Conservation (phyloP, 1,139 yeast genomes). For the Sugiyamaella neomexicana region DNA sequence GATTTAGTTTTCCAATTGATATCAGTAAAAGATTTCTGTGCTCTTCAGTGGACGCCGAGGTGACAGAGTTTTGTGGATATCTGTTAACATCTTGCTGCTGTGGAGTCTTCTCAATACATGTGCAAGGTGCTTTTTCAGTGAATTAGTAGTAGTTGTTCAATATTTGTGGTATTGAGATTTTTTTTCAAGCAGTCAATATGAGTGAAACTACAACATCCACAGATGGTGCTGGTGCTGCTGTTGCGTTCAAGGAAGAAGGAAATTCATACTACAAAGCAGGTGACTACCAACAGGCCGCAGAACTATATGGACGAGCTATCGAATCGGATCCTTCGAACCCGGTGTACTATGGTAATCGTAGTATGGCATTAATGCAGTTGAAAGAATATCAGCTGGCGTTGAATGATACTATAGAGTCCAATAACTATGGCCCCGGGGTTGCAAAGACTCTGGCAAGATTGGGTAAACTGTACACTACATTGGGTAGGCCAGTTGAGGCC, state of each 20-base stretch:
- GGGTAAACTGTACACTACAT: conserved; percentile 40
- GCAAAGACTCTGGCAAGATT: conserved; percentile 41
- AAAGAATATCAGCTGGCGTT: conserved; percentile 59
- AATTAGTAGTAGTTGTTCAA: not conserved
- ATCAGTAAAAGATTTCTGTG: not conserved
- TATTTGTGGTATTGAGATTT: not conserved
- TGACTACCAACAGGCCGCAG: conserved; percentile 40
- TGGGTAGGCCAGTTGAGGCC: conserved; percentile 43
- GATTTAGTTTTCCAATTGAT: not conserved
- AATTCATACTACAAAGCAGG: conserved; percentile 43
- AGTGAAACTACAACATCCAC: conserved; percentile 4
- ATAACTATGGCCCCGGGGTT: conserved; percentile 38
- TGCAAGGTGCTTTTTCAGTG: not conserved
- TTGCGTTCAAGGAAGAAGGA: conserved; percentile 40
- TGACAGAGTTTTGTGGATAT: not conserved
- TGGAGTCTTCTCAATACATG: too few relatives aligned
- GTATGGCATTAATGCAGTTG: conserved; percentile 70
- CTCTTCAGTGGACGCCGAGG: not conserved
- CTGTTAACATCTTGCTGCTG: too few relatives aligned
- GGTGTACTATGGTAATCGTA: conserved; percentile 69
- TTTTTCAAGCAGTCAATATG: not conserved
- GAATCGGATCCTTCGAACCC: conserved; percentile 42
- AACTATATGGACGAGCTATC: conserved; percentile 42
- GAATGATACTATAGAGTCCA: conserved; percentile 46
- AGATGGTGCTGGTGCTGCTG: conserved; percentile 9